Conservation (phyloP, 495 filamentous ascomycete species). For the Xylaria scruposa region DNA sequence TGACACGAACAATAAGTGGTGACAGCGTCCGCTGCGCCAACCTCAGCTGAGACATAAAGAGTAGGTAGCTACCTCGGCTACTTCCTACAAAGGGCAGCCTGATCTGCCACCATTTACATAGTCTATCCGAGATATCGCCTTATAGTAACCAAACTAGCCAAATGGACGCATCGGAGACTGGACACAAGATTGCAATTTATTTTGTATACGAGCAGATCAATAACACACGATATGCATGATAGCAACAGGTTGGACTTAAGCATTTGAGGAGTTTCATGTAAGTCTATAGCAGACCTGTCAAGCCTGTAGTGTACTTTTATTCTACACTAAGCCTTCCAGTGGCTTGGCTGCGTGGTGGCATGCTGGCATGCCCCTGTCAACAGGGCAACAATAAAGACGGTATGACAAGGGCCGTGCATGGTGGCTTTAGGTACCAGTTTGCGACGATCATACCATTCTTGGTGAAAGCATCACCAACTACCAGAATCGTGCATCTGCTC, state of each 20-base stretch:
- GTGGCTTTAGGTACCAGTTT: conserved; percentile 1
- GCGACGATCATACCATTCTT: neutral
- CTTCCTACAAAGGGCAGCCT: neutral
- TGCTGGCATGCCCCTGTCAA: conserved; percentile 19
- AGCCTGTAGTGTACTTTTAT: neutral
- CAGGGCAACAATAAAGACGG: conserved; percentile 28
- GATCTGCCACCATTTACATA: neutral
- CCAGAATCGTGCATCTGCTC: neutral
- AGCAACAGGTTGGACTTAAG: neutral
- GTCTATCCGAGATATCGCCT: conserved; percentile 1
- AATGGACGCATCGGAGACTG: neutral
- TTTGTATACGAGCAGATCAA: neutral
- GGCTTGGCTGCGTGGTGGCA: neutral
- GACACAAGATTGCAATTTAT: neutral
- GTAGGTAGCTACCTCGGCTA: no score
- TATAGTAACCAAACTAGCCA: neutral
- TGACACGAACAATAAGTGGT: conserved; percentile 6
- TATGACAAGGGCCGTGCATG: neutral
- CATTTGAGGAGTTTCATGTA: neutral
- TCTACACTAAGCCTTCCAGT: neutral
- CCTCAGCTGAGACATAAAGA: neutral
- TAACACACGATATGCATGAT: neutral
- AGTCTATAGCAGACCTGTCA: no score
- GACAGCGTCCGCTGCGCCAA: conserved; percentile 1
- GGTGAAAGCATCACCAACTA: neutral